These are phyloP conservation scores for Diutina scorzettiae DNA, from an alignment of 1,139 yeast species.

Conservation along the genomic window DNA sequence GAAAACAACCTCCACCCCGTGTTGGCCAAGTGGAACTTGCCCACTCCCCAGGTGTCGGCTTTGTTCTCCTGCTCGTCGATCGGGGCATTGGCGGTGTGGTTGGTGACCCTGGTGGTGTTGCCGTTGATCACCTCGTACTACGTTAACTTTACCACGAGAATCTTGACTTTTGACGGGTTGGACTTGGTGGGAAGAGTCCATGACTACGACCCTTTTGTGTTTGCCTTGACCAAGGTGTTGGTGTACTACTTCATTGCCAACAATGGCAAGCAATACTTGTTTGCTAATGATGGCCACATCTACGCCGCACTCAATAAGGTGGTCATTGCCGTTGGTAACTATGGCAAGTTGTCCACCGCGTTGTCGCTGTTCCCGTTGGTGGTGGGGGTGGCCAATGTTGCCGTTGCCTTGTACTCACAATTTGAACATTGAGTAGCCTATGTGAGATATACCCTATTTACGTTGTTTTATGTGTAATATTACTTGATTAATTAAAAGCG, in stretches of 20 bases:
- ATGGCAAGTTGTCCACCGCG: conserved; percentile 18
- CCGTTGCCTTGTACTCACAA: conserved; percentile 41
- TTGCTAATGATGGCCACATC: conserved; percentile 22
- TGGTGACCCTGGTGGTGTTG: conserved; percentile 22
- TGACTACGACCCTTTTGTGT: conserved; percentile 45
- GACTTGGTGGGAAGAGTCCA: conserved; percentile 27
- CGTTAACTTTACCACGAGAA: conserved; percentile 40
- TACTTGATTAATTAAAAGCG: no score
- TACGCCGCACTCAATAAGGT: conserved; percentile 25
- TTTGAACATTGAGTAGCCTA: conserved; percentile 26
- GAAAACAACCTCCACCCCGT: conserved; percentile 25
- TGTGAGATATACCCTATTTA: no score
- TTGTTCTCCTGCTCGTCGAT: conserved; percentile 20
- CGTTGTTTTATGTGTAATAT: conserved; percentile 5
- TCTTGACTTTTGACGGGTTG: conserved; percentile 6
- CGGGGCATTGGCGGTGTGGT: conserved; percentile 30
- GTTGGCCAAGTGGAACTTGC: conserved; percentile 14
- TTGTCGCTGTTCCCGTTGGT: conserved; percentile 41
- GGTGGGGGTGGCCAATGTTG: conserved; percentile 35
- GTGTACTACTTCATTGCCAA: conserved; percentile 30
- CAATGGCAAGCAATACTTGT: conserved; percentile 14
- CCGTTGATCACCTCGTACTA: conserved; percentile 41
- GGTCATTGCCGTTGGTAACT: conserved; percentile 27
- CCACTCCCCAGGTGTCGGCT: conserved; percentile 26
- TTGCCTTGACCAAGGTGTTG: conserved; percentile 39